phyloP scores from a whole-genome alignment of 73 alveolate species.

The Symbiodinium pilosum region DNA sequence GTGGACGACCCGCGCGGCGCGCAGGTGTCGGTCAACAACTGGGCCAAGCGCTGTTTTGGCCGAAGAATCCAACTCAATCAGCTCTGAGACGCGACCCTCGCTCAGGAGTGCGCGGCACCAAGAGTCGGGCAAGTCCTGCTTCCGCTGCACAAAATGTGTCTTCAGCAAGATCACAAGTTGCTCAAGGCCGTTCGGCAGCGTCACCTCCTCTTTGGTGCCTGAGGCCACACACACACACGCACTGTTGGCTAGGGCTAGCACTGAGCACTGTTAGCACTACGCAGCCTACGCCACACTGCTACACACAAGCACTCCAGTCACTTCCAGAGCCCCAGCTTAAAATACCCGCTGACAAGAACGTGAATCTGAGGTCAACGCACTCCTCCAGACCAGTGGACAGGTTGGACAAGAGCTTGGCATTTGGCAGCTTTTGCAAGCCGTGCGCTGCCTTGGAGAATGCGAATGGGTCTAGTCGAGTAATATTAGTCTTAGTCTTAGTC shows the following conservation, averaged over 20 bases:
- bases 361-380: no score
- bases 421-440: no score
- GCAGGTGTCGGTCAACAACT: not conserved
- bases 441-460: no score
- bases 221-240: not conserved
- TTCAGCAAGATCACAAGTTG: not conserved
- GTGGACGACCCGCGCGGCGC: not conserved
- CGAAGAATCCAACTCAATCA: not conserved
- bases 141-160: not conserved
- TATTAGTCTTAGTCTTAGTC: no score
- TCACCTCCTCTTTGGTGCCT: not conserved
- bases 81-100: not conserved
- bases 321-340: not conserved
- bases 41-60: not conserved
- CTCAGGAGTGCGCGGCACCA: not conserved
- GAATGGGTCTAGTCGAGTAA: no score
- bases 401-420: no score
- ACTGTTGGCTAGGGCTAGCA: not conserved
- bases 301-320: not conserved
- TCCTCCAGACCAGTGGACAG: no score
- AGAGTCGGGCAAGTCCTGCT: not conserved
- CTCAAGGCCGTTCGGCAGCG: not conserved
- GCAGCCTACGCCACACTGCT: not conserved
- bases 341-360: not conserved
- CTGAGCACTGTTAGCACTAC: not conserved